These are phyloP conservation scores for Trifolium subterraneum DNA, from an alignment of 306 rosid species.

Conservation along the genomic window DNA sequence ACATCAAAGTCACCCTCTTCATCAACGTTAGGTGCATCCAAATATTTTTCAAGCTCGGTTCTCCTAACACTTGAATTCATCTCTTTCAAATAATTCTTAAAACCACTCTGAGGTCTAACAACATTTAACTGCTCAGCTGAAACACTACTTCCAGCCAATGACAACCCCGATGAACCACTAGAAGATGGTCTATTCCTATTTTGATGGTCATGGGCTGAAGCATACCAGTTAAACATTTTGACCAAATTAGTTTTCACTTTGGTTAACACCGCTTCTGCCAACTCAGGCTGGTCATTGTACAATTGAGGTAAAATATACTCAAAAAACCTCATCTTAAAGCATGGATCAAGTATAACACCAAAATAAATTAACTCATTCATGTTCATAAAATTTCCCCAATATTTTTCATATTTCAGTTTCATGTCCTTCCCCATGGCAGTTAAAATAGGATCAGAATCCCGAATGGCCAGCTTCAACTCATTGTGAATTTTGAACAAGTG, in stretches of 20 bases:
- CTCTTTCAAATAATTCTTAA: neutral
- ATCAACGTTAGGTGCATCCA: neutral
- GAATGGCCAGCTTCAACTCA: neutral
- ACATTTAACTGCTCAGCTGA: neutral
- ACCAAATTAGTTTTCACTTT: neutral
- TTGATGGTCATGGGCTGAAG: neutral
- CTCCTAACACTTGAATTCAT: neutral
- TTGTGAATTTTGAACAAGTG: neutral
- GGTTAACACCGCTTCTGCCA: neutral
- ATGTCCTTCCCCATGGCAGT: neutral
- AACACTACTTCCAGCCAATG: too few species aligned
- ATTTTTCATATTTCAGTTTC: neutral
- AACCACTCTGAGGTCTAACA: neutral
- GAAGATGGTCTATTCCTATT: neutral
- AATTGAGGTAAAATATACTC: neutral
- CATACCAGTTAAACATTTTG: neutral
- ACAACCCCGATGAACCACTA: neutral
- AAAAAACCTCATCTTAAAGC: neutral
- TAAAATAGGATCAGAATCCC: neutral
- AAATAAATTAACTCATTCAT: neutral
- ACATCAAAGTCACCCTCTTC: neutral
- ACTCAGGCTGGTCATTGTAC: neutral
- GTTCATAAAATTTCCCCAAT: neutral
- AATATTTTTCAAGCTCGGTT: neutral
- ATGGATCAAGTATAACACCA: neutral